These are phyloP conservation scores for Geranium rotundifolium DNA, from an alignment of 345 rosid genomes.

Conservation along the genomic window DNA sequence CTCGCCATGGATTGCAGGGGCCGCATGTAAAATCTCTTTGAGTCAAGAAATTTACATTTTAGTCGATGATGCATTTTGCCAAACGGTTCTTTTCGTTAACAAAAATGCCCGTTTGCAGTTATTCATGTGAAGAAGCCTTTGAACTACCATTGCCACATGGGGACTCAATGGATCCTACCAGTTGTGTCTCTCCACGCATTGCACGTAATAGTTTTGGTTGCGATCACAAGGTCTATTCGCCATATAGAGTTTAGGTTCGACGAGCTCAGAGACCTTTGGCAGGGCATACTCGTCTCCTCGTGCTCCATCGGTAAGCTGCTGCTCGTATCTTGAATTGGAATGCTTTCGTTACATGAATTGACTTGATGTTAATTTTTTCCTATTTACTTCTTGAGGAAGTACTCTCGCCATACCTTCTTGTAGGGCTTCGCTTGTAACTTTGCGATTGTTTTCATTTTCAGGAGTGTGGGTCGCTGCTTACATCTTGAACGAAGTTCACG, in stretches of 20 bases:
- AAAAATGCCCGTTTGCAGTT: constrained; percentile 31
- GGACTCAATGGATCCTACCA: constrained; percentile 41
- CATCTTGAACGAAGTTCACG: constrained; percentile 53
- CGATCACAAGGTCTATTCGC: constrained; percentile 47
- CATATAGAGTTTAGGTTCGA: constrained; percentile 82
- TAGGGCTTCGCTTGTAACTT: constrained; percentile 10
- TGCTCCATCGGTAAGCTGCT: constrained; percentile 39
- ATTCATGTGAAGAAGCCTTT: constrained; percentile 52
- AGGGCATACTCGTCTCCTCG: constrained; percentile 63
- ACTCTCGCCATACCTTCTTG: no score
- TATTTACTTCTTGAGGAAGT: no score
- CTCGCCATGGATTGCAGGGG: constrained; percentile 64
- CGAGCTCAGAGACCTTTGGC: constrained; percentile 81
- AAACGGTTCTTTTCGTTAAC: constrained; percentile 13
- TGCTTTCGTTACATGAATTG: no score
- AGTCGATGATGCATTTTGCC: constrained; percentile 1
- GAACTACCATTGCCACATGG: constrained; percentile 50
- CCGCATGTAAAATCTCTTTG: constrained; percentile 46
- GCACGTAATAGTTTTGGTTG: constrained; percentile 48
- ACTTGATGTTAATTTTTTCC: no score
- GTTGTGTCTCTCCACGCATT: constrained; percentile 41
- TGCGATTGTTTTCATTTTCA: constrained; percentile 18
- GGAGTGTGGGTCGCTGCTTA: constrained; percentile 63
- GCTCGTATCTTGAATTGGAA: background rate
- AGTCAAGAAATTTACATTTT: constrained; percentile 6